phyloP scores from a whole-genome alignment of 768 basidiomycete genomes.

The Cytidiella melzeri region DNA sequence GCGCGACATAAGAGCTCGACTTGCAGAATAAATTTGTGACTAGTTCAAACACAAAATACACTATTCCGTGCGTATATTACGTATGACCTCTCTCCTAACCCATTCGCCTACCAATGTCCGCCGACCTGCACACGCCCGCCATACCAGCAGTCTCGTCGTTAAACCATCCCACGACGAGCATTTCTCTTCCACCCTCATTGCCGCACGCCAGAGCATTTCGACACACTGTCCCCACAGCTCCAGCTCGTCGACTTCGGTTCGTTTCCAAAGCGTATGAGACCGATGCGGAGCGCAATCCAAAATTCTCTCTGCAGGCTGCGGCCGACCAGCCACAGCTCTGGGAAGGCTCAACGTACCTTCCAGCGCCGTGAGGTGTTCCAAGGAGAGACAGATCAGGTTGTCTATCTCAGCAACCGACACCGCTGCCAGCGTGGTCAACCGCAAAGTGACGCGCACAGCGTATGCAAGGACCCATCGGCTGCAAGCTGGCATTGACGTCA shows the following conservation, averaged over 20 bases:
- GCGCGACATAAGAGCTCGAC: too few species aligned
- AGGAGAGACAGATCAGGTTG: not conserved
- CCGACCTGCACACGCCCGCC: constrained; percentile 42
- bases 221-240: constrained; percentile 45
- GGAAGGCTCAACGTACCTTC: not conserved
- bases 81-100: constrained; percentile 39
- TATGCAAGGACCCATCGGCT: constrained; percentile 2
- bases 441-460: not conserved
- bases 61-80: constrained; percentile 3
- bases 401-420: not conserved
- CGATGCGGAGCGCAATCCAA: not conserved
- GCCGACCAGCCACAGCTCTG: not conserved
- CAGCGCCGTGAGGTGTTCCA: constrained; percentile 2
- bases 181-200: constrained; percentile 35
- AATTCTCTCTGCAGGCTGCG: not conserved
- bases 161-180: constrained; percentile 42
- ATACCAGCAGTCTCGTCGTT: constrained; percentile 48
- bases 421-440: constrained; percentile 1
- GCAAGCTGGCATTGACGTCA: constrained; percentile 1
- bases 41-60: not conserved
- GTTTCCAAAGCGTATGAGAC: constrained; percentile 24
- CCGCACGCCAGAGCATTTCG: constrained; percentile 49
- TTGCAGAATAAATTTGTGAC: too few species aligned
- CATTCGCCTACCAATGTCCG: constrained; percentile 45
- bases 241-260: constrained; percentile 22